A percentile compares a stretch with the other conserved stretches of the same genome.
Conservation (phyloP, 306 rosid species). For the Begonia masoniana region DNA sequence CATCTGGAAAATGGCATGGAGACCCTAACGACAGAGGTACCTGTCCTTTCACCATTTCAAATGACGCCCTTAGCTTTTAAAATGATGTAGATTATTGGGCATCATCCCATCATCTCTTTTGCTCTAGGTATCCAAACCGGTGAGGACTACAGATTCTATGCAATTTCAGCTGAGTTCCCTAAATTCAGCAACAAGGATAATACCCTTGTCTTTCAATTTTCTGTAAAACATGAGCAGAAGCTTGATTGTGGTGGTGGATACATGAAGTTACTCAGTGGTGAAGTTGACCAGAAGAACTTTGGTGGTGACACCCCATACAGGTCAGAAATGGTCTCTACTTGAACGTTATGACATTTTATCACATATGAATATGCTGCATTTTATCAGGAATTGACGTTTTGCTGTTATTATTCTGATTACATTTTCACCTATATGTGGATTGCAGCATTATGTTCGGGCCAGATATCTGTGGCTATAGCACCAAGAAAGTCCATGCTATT, state of each 20-base stretch:
- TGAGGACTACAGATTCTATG: slow-evolving; percentile 87
- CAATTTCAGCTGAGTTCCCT: slow-evolving; percentile 93
- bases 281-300: slow-evolving; percentile 89
- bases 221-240: slow-evolving; percentile 97
- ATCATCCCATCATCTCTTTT: neutral
- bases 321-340: slow-evolving; percentile 19
- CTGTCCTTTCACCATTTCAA: neutral
- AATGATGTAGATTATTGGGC: neutral
- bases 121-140: slow-evolving; percentile 85
- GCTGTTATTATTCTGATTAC: neutral
- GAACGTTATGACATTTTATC: neutral
- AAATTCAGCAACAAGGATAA: slow-evolving; percentile 92
- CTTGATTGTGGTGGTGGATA: slow-evolving; percentile 99
- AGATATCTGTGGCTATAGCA: slow-evolving; percentile 95
- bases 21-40: slow-evolving; percentile 71
- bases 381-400: neutral
- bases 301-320: slow-evolving; percentile 99
- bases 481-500: slow-evolving; percentile 98
- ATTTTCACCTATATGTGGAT: slow-evolving; percentile 1
- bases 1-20: slow-evolving; percentile 83
- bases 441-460: slow-evolving; percentile 99
- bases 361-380: neutral
- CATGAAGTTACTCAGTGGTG: slow-evolving; percentile 86
- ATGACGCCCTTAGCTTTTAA: neutral
- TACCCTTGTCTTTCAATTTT: slow-evolving; percentile 78